Evolutionary conservation across 2,329 filamentous ascomycete species (phyloP).

Genomic region (Aspergillus sp.): DNA sequence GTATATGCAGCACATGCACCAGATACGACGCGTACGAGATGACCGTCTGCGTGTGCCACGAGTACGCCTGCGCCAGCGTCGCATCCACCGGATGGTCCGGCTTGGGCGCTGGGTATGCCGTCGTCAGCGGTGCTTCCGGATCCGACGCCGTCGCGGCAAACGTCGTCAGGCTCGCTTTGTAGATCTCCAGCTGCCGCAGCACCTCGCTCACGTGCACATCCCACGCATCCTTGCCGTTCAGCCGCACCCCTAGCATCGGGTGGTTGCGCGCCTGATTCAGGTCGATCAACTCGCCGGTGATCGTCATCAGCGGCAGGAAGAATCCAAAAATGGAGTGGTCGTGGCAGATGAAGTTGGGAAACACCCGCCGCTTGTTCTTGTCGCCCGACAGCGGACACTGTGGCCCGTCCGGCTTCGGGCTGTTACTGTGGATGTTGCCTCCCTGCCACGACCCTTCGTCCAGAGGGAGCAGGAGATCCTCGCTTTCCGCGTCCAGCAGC

Average conservation of each 20-base stretch:
- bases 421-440: conserved; percentile 67
- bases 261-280: conserved; percentile 87
- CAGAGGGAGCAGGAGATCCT: conserved; percentile 79
- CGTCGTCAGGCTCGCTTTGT: conserved; percentile 69
- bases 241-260: conserved; percentile 74
- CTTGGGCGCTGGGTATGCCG: conserved; percentile 58
- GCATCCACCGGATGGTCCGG: conserved; percentile 52
- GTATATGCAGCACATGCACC: conserved; percentile 88
- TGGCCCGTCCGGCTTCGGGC: conserved; percentile 39
- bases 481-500: conserved; percentile 83
- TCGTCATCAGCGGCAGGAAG: conserved; percentile 92
- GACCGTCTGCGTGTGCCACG: conserved; percentile 74
- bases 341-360: conserved; percentile 80
- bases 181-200: conserved; percentile 73
- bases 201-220: conserved; percentile 79
- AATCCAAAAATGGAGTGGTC: conserved; percentile 89
- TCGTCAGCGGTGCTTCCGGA: conserved; percentile 36
- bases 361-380: conserved; percentile 55
- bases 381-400: conserved; percentile 35
- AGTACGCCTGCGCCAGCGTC: conserved; percentile 31
- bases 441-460: conserved; percentile 84
- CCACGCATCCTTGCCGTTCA: conserved; percentile 73
- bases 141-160: conserved; percentile 29
- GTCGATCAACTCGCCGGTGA: conserved; percentile 87
- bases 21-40: conserved; percentile 87